These are phyloP conservation scores for Penicillium crystallinum DNA, from an alignment of 495 filamentous ascomycete genomes.

Conservation along the genomic window DNA sequence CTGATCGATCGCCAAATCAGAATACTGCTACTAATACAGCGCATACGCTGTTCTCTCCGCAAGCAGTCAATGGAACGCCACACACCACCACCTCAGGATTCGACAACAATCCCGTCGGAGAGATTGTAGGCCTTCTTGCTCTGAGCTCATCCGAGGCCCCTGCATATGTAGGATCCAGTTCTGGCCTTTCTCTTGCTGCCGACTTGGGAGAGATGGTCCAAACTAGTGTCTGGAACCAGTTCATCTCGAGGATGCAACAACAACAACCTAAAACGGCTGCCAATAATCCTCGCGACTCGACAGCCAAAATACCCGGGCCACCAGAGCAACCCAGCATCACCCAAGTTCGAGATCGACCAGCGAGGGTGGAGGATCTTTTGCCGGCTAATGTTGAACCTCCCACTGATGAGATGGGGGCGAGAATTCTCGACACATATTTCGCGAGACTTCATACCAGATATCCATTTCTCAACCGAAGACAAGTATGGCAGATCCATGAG, in stretches of 20 bases:
- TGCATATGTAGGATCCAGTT: conserved; percentile 51
- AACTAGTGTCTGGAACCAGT: conserved; percentile 49
- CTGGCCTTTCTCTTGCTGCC: conserved; percentile 44
- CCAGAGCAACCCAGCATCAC: conserved; percentile 6
- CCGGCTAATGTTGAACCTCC: conserved; percentile 43
- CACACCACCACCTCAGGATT: conserved; percentile 21
- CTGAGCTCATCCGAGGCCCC: conserved; percentile 44
- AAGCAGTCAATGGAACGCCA: conserved; percentile 19
- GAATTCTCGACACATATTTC: conserved; percentile 45
- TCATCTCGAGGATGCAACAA: conserved; percentile 33
- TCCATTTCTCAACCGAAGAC: conserved; percentile 45
- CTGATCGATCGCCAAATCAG: conserved; percentile 13
- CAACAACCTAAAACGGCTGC: conserved; percentile 7
- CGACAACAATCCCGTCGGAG: conserved; percentile 43
- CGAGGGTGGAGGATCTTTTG: conserved; percentile 36
- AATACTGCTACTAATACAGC: conserved; percentile 12
- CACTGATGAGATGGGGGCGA: conserved; percentile 42
- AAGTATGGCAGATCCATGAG: conserved; percentile 42
- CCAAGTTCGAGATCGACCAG: conserved; percentile 17
- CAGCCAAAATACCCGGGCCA: conserved; percentile 1
- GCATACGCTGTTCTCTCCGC: conserved; percentile 22
- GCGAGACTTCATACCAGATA: conserved; percentile 44
- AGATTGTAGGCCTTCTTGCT: conserved; percentile 48
- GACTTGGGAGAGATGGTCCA: conserved; percentile 52
- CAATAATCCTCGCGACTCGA: conserved; percentile 1